Evolutionary conservation across 345 rosid genomes (phyloP).

Genomic region (Salix purpurea): DNA sequence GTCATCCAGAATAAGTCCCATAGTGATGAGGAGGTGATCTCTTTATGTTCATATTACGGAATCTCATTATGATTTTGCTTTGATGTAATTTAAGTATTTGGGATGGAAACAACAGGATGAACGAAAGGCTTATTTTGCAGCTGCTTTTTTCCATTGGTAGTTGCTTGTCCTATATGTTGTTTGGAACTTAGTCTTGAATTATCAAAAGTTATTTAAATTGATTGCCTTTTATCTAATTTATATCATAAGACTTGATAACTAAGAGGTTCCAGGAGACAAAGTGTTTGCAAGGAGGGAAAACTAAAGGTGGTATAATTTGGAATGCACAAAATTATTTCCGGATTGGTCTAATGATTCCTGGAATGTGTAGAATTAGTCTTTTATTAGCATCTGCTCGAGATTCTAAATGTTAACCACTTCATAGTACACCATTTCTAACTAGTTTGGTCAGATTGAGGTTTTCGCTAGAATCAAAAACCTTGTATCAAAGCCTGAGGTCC

Average conservation of each 20-base stretch:
- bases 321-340: background rate
- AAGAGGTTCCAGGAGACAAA: background rate
- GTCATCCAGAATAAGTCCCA: conserved; percentile 92
- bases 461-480: conserved; percentile 68
- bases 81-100: background rate
- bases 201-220: background rate
- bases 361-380: background rate
- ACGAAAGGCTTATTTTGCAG: background rate
- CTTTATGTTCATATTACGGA: conserved; percentile 9
- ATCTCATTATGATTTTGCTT: background rate
- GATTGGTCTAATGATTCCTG: background rate
- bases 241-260: background rate
- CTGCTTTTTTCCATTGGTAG: background rate
- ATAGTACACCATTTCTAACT: background rate
- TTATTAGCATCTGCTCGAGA: background rate
- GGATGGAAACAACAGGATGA: background rate
- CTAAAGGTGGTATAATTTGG: background rate
- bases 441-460: conserved; percentile 36
- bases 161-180: background rate
- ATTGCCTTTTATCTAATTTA: background rate
- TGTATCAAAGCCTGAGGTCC: conserved; percentile 58
- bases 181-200: background rate
- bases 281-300: background rate
- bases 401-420: background rate
- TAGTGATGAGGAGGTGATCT: conserved; percentile 82